A percentile compares a stretch with the other conserved stretches of the same genome.
These are phyloP conservation scores for Poa pratensis DNA, from an alignment of 176 grass and related monocot species.

Conservation along the genomic window DNA sequence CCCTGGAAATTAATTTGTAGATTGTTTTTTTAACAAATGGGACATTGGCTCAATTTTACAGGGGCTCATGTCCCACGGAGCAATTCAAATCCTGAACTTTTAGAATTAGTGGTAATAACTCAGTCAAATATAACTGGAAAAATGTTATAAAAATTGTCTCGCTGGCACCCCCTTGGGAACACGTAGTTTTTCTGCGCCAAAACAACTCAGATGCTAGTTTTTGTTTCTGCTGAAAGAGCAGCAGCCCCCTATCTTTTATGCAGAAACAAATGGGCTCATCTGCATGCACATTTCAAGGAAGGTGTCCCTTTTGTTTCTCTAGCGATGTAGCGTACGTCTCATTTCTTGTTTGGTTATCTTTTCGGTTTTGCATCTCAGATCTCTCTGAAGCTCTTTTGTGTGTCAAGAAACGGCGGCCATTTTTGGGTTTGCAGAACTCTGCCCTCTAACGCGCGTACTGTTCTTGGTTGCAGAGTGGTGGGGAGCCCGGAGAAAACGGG, in stretches of 20 bases:
- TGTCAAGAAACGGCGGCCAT: neutral
- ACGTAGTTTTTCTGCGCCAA: no score
- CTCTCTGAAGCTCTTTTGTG: neutral
- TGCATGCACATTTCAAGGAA: conserved; percentile 20
- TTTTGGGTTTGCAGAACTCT: neutral
- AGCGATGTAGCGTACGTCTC: neutral
- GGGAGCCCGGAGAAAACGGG: conserved; percentile 25
- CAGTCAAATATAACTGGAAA: neutral
- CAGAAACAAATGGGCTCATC: conserved; percentile 37
- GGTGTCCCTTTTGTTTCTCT: conserved; percentile 14
- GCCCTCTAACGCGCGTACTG: neutral
- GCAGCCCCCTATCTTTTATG: neutral
- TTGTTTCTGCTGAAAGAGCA: conserved; percentile 19
- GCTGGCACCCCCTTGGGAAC: no score
- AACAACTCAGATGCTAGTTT: neutral
- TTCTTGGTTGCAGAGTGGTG: conserved; percentile 17
- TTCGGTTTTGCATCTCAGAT: neutral
- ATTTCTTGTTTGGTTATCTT: neutral
- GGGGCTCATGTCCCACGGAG: neutral
- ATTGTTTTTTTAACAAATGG: neutral
- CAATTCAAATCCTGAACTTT: neutral
- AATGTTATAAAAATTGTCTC: neutral
- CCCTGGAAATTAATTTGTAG: conserved; percentile 39
- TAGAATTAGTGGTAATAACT: neutral
- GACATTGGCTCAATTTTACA: neutral